Conservation (phyloP, 768 basidiomycete genomes). For the Pleurotus sapidus region DNA sequence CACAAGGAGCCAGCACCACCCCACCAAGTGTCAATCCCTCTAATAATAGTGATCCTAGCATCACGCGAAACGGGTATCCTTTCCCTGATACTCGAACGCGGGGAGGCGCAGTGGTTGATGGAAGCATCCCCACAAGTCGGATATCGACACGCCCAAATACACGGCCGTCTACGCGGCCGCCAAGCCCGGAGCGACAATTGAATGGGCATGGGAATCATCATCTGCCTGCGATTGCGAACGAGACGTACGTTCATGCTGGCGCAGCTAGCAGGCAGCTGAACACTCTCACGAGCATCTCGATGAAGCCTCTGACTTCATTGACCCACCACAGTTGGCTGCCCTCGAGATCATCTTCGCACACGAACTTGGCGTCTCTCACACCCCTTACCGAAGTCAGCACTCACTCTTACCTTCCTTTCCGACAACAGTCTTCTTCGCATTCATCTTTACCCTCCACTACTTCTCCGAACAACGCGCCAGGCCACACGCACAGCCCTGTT, state of each 20-base stretch:
- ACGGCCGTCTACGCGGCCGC: constrained; percentile 42
- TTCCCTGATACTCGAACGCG: constrained; percentile 1
- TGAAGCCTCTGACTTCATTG: constrained; percentile 61
- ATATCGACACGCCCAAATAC: constrained; percentile 23
- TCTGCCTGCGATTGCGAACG: constrained; percentile 23
- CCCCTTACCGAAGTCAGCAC: neutral
- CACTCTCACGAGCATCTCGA: constrained; percentile 51
- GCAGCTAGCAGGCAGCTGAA: constrained; percentile 49
- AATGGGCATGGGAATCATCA: constrained; percentile 4
- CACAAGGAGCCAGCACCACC: constrained; percentile 16
- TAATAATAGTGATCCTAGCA: constrained; percentile 5
- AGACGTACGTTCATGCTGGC: constrained; percentile 51
- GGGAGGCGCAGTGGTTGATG: constrained; percentile 1
- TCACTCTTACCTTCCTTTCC: neutral
- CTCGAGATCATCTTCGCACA: constrained; percentile 31
- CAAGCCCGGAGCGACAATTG: constrained; percentile 52
- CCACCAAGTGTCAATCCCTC: constrained; percentile 15
- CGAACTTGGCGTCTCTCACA: constrained; percentile 9
- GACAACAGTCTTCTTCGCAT: constrained; percentile 1
- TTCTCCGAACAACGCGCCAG: constrained; percentile 15
- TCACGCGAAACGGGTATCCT: neutral
- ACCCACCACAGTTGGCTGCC: constrained; percentile 38
- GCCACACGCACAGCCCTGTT: constrained; percentile 8
- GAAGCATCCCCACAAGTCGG: constrained; percentile 12
- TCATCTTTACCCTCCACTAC: neutral